Evolutionary conservation across 108 stramenopile genomes (phyloP).

Genomic region (Nitzschia sp.): DNA sequence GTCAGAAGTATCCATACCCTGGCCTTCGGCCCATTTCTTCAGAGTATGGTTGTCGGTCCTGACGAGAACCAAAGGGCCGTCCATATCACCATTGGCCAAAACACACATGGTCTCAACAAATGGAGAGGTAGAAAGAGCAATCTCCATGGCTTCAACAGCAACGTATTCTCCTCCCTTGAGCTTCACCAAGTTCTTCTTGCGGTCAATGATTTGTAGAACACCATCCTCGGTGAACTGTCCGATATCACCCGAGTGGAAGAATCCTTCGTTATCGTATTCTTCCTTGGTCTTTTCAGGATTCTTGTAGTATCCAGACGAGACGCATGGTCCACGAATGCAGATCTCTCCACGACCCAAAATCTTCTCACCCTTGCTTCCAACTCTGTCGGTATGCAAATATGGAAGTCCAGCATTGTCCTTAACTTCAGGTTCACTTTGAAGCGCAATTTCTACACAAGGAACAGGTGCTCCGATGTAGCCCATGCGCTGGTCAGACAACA

Average conservation of each 20-base stretch:
- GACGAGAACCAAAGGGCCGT: constrained; percentile 33
- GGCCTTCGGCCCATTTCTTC: constrained; percentile 11
- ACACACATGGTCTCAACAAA: constrained; percentile 30
- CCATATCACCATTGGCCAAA: constrained; percentile 30
- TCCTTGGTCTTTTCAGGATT: constrained; percentile 46
- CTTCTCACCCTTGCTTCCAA: constrained; percentile 17
- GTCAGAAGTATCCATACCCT: neutral
- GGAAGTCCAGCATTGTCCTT: constrained; percentile 26
- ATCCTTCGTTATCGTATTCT: constrained; percentile 38
- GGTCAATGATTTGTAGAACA: constrained; percentile 38
- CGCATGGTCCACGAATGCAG: constrained; percentile 30
- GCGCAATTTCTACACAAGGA: constrained; percentile 24
- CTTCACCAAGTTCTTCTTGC: constrained; percentile 66
- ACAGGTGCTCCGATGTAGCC: constrained; percentile 32
- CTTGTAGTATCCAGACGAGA: constrained; percentile 45
- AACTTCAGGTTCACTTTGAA: constrained; percentile 30
- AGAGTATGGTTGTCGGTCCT: neutral
- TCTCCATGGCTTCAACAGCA: constrained; percentile 36
- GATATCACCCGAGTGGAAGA: constrained; percentile 46
- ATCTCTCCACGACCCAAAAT: constrained; percentile 45
- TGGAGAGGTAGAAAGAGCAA: constrained; percentile 3
- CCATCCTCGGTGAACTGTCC: constrained; percentile 41
- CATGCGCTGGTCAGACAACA: constrained; percentile 6
- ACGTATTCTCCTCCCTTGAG: constrained; percentile 66
- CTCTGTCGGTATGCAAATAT: constrained; percentile 28